These are phyloP conservation scores for Boeremia exigua DNA, from an alignment of 2,329 filamentous ascomycete genomes.

Conservation along the genomic window DNA sequence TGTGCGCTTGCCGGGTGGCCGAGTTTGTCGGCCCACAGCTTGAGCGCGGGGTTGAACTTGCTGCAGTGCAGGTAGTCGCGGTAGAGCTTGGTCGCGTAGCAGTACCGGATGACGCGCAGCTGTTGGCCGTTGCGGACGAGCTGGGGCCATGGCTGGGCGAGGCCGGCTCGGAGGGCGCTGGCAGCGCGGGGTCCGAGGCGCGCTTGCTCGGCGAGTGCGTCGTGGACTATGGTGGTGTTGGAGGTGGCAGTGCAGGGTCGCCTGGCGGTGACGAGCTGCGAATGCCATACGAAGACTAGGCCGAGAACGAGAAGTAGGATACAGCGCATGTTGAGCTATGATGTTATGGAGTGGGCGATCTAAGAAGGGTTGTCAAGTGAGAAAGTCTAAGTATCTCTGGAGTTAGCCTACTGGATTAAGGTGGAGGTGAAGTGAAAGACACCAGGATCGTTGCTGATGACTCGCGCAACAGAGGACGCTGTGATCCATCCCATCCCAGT, in stretches of 20 bases:
- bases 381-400: too few relatives aligned
- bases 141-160: background rate
- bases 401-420: too few relatives aligned
- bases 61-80: background rate
- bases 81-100: background rate
- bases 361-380: too few relatives aligned
- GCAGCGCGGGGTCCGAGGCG: background rate
- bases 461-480: too few relatives aligned
- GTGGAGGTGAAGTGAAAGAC: too few relatives aligned
- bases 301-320: background rate
- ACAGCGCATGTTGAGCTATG: background rate
- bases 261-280: background rate
- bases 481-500: too few relatives aligned
- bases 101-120: background rate
- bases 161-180: background rate
- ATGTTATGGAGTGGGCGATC: too few relatives aligned
- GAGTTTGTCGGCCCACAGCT: background rate
- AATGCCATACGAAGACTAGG: background rate
- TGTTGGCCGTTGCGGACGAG: background rate
- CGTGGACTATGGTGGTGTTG: background rate
- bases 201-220: background rate
- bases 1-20: background rate
- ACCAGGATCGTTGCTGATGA: too few relatives aligned
- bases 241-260: background rate
- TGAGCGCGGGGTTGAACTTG: background rate